Conservation (phyloP, 2,329 filamentous ascomycete species). For the Diaporthe vaccinii region DNA sequence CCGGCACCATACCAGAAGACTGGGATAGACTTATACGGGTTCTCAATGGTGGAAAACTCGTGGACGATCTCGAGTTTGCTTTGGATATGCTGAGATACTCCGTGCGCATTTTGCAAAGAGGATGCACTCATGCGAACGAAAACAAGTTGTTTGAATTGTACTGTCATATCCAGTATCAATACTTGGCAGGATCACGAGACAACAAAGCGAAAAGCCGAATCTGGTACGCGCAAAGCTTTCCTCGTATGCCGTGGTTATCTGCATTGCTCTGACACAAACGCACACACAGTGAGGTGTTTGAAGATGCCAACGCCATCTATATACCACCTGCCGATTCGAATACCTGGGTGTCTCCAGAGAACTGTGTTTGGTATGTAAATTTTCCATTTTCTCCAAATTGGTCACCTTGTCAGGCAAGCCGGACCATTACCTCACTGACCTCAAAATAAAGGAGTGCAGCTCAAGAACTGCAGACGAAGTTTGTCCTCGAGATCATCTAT, state of each 20-base stretch:
- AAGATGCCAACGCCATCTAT: background rate
- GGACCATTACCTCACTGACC: background rate
- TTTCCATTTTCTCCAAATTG: background rate
- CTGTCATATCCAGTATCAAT: constrained; percentile 41
- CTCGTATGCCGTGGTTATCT: background rate
- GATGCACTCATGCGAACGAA: background rate
- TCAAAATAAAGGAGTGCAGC: constrained; percentile 14
- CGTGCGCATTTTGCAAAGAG: background rate
- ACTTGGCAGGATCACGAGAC: background rate
- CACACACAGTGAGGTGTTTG: background rate
- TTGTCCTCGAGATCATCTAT: constrained; percentile 27
- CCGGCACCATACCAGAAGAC: constrained; percentile 11
- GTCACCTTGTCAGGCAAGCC: accelerated
- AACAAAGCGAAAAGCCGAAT: background rate
- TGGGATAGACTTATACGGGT: constrained; percentile 35
- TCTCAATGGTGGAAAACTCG: background rate
- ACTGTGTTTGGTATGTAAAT: constrained; percentile 37
- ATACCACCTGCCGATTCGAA: background rate
- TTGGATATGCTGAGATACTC: constrained; percentile 42
- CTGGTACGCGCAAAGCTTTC: constrained; percentile 1
- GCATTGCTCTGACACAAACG: background rate
- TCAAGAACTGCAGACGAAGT: constrained; percentile 26
- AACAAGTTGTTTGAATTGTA: constrained; percentile 42
- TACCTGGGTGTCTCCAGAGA: constrained; percentile 8
- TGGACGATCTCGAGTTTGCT: constrained; percentile 41